A percentile compares a stretch with the other conserved stretches of the same genome.
Evolutionary conservation across 1,139 yeast species (phyloP).

Genomic region (Zhuliangozyma parablackwelliae): DNA sequence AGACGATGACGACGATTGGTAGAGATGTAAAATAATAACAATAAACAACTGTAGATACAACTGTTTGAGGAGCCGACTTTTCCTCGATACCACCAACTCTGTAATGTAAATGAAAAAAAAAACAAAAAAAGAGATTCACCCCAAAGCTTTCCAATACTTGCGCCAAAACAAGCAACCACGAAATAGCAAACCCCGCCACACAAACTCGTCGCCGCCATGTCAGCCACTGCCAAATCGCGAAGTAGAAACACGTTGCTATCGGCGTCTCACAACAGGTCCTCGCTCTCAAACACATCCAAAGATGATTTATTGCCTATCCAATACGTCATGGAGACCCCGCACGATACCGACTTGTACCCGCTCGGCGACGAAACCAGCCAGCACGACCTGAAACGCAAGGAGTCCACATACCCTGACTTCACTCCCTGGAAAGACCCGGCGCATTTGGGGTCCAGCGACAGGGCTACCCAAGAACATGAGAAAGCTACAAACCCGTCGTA

Average conservation of each 20-base stretch:
- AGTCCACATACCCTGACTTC: slow-evolving; percentile 63
- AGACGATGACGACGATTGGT: slow-evolving; percentile 65
- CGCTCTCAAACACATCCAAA: slow-evolving; percentile 21
- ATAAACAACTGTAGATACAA: too few relatives aligned
- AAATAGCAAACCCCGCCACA: too few relatives aligned
- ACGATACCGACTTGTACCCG: slow-evolving; percentile 29
- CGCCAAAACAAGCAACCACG: too few relatives aligned
- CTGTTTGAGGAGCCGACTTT: too few relatives aligned
- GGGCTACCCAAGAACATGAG: slow-evolving; percentile 20
- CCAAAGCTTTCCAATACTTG: too few relatives aligned
- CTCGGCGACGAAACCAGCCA: slow-evolving; percentile 18
- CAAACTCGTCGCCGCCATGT: too few relatives aligned
- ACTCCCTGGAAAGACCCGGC: slow-evolving; percentile 70
- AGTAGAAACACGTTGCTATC: slow-evolving; percentile 34
- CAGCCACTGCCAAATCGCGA: slow-evolving; percentile 16
- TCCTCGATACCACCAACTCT: too few relatives aligned
- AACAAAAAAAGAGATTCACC: too few relatives aligned
- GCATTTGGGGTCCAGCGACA: slow-evolving; percentile 34
- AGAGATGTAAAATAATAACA: too few relatives aligned
- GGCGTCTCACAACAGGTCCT: slow-evolving; percentile 21
- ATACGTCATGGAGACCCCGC: slow-evolving; percentile 34
- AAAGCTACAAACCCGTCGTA: slow-evolving; percentile 29
- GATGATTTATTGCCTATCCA: slow-evolving; percentile 36
- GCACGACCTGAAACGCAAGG: too few relatives aligned
- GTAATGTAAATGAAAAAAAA: too few relatives aligned